Evolutionary conservation across 164 flowering plant species (phyloP), one percentile per base, ranked within the genome.

Genomic region (Brasenia schreberi): DNA sequence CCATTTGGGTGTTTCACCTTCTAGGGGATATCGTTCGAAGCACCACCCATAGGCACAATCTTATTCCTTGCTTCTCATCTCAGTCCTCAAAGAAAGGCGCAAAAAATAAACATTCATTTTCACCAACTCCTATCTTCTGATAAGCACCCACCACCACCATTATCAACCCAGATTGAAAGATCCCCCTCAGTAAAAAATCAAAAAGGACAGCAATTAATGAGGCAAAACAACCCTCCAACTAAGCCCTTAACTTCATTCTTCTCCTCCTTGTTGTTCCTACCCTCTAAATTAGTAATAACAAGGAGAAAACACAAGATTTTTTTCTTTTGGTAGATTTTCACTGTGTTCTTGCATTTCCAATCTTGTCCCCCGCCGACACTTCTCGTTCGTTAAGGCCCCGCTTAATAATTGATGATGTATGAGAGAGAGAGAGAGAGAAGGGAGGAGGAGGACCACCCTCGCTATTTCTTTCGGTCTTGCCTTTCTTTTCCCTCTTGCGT

Each of bases 11-110:
- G 7, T 10, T 49, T 49, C 56, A 49, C 56, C 63, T 23, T 61
- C 5, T 61, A 33, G 63, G 63, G 63, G 63, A 61, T 18, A 23
- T n/a, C 33, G 23, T 61, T 2, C 27, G 33, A 61, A n/a, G 63
- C 12, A 61, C 56, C 56, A 6, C 39, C 63, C 63, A 61, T 3
- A 61, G 18, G 63, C 2, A 23, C 19, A 61, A 4, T 1, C 63
- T 68, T 76, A 67, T 73, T 76, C 79, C 61, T 73, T 76, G 64
- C 79, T 76, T 73, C 68, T 76, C 66, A 73, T 49, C 12, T 49
- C 56, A 49, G 56, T 49, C 16, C 56, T 14, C 56, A 9, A 49
- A 49, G 16, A 14, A 9, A 49, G 56, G 56, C 56, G 10, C 12
- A 49, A 49, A 14, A 49, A 49, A 49, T 9, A 49, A 5, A 9